Base-by-base conservation (phyloP, 2,329 filamentous ascomycete genomes). In the Talaromyces rugulosus region DNA sequence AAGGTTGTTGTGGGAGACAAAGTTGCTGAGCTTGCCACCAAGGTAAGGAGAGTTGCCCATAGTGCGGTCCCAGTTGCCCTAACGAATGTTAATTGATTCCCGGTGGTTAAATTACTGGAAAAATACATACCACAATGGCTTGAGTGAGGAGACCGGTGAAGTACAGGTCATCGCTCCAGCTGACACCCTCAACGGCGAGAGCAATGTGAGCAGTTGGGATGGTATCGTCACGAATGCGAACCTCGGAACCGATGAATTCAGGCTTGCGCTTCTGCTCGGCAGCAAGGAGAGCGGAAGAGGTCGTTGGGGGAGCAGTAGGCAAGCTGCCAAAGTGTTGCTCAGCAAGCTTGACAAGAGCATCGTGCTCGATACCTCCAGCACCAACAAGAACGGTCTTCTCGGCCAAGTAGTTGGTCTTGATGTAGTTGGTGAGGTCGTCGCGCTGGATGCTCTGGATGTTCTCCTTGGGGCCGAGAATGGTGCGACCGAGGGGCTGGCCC, bases 371-470 rank as follows among this genome's bases (percentile, higher is more conserved):
- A 72, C 95, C 95, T 79, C 95, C 95, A 68, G 95, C 89, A 76
- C 93, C 93, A 70, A 97, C 95, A 55, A 99, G 89, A 68, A 99
- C 94, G 94, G 99, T 99, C 79, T 96, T 93, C 83, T 99, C 95
- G 68, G 95, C 94, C 63, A 93, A 97, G 86, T 99, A 99, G 87
- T 99, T 99, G 82, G 87, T 95, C 86, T 96, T 96, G 86, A 99
- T 98, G 84, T 99, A 99, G 83, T 90, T 90, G 78, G 85, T 83
- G 70, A 99, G 86, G 80, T 99, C 94, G 72, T 91, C 87, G 73
- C 92, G 89, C 80, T 90, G 89, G 81, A 99, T 99, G 80, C 89
- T 92, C 78, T 92, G 87, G 79, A 99, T 99, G 86, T 99, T 99
- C 85, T 99, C 88, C 81, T 92, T 93, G 70, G 95, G 95, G 70